phyloP scores from a whole-genome alignment of 139 green algal species.

The Pycnococcus provasolii region DNA sequence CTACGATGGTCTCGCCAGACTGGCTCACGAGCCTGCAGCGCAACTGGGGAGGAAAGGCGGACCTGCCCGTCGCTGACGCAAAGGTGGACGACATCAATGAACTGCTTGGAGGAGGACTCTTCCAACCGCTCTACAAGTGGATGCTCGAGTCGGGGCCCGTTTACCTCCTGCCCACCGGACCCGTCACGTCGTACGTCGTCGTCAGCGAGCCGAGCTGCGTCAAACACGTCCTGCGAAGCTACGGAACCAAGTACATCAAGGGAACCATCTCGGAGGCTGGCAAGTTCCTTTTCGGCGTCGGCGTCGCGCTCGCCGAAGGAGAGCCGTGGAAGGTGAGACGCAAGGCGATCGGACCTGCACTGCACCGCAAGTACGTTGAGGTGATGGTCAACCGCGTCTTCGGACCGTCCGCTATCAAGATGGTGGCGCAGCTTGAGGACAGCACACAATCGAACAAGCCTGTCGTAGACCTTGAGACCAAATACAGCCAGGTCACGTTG shows the following conservation, averaged over 20 bases:
- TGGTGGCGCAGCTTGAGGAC: too few species aligned
- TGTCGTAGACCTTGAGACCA: too few species aligned
- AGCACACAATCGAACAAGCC: too few species aligned
- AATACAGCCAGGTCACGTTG: constrained; percentile 72
- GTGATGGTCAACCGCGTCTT: constrained; percentile 86
- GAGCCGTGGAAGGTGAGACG: constrained; percentile 59
- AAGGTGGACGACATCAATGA: constrained; percentile 93
- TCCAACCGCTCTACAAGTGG: constrained; percentile 51
- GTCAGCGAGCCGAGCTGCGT: constrained; percentile 76
- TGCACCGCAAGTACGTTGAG: constrained; percentile 85
- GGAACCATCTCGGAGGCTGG: constrained; percentile 40
- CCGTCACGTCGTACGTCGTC: constrained; percentile 75
- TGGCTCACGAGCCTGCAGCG: constrained; percentile 82
- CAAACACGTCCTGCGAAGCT: constrained; percentile 83
- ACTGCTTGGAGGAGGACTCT: constrained; percentile 89
- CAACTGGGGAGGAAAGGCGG: constrained; percentile 75
- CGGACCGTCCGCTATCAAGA: constrained; percentile 35
- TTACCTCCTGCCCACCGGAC: constrained; percentile 82
- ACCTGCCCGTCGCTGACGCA: constrained; percentile 88
- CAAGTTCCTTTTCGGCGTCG: constrained; percentile 91
- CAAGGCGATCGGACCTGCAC: constrained; percentile 71
- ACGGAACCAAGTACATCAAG: constrained; percentile 49
- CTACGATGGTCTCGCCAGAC: constrained; percentile 54
- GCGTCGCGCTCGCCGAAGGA: constrained; percentile 82
- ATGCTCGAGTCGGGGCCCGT: constrained; percentile 75